Conservation (phyloP, 2,329 filamentous ascomycete genomes). For the Periconia digitata region DNA sequence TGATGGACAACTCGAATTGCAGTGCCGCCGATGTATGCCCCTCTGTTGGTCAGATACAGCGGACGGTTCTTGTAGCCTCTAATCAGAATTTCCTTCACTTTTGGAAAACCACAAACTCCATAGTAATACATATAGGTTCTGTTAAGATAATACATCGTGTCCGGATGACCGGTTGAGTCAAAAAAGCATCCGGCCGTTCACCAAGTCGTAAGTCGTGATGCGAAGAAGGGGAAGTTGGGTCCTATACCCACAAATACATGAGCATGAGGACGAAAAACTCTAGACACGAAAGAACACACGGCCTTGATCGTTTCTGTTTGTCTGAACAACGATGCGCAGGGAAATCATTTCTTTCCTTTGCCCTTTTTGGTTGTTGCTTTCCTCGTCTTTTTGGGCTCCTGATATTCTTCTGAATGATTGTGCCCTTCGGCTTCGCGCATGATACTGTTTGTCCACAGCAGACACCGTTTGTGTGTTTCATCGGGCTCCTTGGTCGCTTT, state of each 20-base stretch:
- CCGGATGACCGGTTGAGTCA: background rate
- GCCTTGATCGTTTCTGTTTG: no score
- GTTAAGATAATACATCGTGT: background rate
- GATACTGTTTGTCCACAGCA: conserved; percentile 66
- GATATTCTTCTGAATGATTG: conserved; percentile 58
- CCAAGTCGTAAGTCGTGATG: background rate
- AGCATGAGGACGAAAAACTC: background rate
- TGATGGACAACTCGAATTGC: no score
- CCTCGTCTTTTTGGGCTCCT: conserved; percentile 52
- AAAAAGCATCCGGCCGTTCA: background rate
- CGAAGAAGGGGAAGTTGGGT: background rate
- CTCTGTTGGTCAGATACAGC: no score
- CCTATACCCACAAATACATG: background rate
- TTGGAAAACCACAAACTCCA: background rate
- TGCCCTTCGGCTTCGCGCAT: conserved; percentile 61
- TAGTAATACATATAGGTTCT: background rate
- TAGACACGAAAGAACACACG: background rate
- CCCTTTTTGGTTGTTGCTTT: conserved; percentile 36
- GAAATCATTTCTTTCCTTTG: conserved; percentile 29
- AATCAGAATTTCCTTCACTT: background rate
- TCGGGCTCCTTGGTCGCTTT: conserved; percentile 61
- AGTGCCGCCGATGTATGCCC: no score
- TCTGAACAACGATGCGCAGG: no score
- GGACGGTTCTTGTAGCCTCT: no score
- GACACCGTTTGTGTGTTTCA: conserved; percentile 58